Conservation (phyloP, 1,284 basidiomycete species). For the Pyrrhoderma noxium region DNA sequence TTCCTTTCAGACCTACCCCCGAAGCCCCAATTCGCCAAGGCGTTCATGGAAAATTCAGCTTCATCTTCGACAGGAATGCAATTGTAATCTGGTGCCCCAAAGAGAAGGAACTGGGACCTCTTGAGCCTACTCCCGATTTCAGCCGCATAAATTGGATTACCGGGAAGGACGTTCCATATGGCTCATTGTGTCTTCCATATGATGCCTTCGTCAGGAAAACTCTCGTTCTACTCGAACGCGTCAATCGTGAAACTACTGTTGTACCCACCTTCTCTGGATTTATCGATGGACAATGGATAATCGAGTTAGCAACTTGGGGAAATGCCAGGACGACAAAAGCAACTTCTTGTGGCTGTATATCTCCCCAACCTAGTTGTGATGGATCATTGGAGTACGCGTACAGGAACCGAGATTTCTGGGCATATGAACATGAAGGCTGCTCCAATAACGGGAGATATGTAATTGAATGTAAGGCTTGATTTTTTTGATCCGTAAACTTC, state of each 20-base stretch:
- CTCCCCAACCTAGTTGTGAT: constrained; percentile 12
- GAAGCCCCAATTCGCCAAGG: constrained; percentile 3
- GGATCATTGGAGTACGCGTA: constrained; percentile 17
- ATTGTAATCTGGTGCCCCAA: constrained; percentile 28
- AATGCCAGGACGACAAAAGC: constrained; percentile 24
- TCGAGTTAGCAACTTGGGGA: constrained; percentile 26
- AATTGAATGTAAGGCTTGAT: constrained; percentile 5
- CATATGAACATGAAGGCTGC: constrained; percentile 17
- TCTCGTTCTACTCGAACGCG: constrained; percentile 25
- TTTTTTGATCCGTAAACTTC: background rate
- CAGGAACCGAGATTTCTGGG: constrained; percentile 18
- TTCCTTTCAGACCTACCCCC: constrained; percentile 7
- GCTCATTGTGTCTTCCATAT: constrained; percentile 26
- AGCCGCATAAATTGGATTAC: constrained; percentile 24
- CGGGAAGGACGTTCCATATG: constrained; percentile 23
- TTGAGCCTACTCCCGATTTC: constrained; percentile 20
- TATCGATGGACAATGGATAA: constrained; percentile 24
- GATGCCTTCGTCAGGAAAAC: constrained; percentile 27
- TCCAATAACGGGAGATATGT: constrained; percentile 8
- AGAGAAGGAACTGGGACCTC: too few relatives aligned
- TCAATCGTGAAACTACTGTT: constrained; percentile 29
- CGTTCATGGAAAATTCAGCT: constrained; percentile 6
- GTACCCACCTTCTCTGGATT: constrained; percentile 26
- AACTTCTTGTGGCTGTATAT: constrained; percentile 21
- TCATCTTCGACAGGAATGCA: constrained; percentile 13